Conservation (phyloP, 768 basidiomycete genomes). For the Phylloporus arenicola region DNA sequence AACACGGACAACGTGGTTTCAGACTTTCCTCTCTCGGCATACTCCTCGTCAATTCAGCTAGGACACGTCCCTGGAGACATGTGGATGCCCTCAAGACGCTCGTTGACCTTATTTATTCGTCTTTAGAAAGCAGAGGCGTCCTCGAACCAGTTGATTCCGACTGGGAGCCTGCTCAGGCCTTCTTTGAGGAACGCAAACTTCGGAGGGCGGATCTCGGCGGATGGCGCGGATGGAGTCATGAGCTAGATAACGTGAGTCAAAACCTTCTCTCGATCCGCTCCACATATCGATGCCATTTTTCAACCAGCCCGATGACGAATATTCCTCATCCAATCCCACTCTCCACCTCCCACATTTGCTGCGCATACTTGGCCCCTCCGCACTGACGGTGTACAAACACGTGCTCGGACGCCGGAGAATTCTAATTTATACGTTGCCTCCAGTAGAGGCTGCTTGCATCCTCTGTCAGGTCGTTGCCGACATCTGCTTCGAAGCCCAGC, state of each 20-base stretch:
- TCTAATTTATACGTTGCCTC: slow-evolving; percentile 75
- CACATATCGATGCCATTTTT: slow-evolving; percentile 12
- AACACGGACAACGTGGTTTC: slow-evolving; percentile 73
- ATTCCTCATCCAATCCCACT: slow-evolving; percentile 43
- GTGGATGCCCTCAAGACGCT: slow-evolving; percentile 58
- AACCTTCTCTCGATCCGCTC: neutral
- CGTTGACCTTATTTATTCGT: slow-evolving; percentile 47
- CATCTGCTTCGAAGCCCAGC: slow-evolving; percentile 50
- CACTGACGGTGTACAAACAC: slow-evolving; percentile 74
- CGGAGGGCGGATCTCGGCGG: slow-evolving; percentile 45
- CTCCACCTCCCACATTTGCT: slow-evolving; percentile 71
- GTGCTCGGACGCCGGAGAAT: slow-evolving; percentile 68
- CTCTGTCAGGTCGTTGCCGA: slow-evolving; percentile 60
- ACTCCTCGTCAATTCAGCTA: slow-evolving; percentile 55
- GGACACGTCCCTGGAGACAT: slow-evolving; percentile 76
- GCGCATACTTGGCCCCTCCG: slow-evolving; percentile 73
- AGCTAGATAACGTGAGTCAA: slow-evolving; percentile 49
- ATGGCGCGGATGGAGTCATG: slow-evolving; percentile 67
- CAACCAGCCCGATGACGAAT: slow-evolving; percentile 19
- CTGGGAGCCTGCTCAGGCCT: slow-evolving; percentile 57
- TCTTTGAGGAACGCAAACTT: slow-evolving; percentile 62
- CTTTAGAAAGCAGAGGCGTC: slow-evolving; percentile 41
- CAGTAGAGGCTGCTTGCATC: slow-evolving; percentile 74
- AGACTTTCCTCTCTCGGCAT: slow-evolving; percentile 75
- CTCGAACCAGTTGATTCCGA: slow-evolving; percentile 50